Base-by-base conservation (phyloP, 257 asterid genomes). In the Gentiana dahurica region DNA sequence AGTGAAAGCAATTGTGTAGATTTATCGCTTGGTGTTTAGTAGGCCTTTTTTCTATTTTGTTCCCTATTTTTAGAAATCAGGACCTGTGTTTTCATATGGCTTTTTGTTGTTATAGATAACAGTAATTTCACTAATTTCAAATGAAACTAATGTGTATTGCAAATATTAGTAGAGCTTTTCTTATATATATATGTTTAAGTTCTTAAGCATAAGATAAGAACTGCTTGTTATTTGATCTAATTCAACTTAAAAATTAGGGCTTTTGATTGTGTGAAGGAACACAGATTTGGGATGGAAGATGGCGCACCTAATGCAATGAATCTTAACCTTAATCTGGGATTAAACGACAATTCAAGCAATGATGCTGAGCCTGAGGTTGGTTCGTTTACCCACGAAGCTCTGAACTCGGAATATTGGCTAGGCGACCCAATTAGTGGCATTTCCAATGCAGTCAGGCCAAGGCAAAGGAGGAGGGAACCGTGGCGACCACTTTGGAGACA, bases 301-400 rank as follows among this genome's bases (percentile, higher is more conserved):
- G 94, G 80, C 59, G 65, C 81, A 53, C 74, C 73, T 2, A 73
- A 72, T 65, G 58, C 85, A 0, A 81, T 83, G 94, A 87, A 91
- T 73, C 90, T 91, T 56, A 96, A 91, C 81, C 95, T 91, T 67
- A 91, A 87, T 66, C 71, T 92, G 78, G 98, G 95, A 39, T 95
- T 97, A 53, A 65, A 74, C 36, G 94, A 83, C 73, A 70, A 77
- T 68, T 69, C 92, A 3, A 68, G 70, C 61, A 78, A 77, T 55
- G 83, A 73, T 46, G 65, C 48, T 32, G 85, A 65, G 38, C 75
- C 69, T 11, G 67, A 69, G 7, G 49, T 76, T 0, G 80, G 71
- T 51, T 53, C 82, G 15, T 65, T 74, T 56, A 78, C 82, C 8
- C 47, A 57, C 6, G 86, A 71, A 50, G 59, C 75, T 48, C 75